Conservation (phyloP, 768 basidiomycete species). For the Sporobolomyces phaffii region DNA sequence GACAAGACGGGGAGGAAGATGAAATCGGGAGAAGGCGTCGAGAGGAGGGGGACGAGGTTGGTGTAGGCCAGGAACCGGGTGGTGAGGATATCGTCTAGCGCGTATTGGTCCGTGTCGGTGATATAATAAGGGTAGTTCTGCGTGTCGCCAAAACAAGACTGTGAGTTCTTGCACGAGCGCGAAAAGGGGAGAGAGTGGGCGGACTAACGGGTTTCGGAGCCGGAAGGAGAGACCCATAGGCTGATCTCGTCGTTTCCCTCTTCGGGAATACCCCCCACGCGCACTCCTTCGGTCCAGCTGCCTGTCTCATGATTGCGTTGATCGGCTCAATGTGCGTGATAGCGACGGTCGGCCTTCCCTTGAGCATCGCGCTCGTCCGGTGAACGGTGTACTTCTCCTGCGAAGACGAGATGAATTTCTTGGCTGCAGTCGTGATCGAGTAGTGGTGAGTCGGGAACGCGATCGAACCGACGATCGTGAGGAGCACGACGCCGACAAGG, state of each 20-base stretch:
- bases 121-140: conserved; percentile 36
- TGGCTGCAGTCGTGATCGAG: conserved; percentile 24
- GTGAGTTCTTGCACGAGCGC: neutral
- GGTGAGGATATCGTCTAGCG: conserved; percentile 38
- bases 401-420: conserved; percentile 18
- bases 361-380: neutral
- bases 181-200: neutral
- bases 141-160: no score
- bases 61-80: conserved; percentile 28
- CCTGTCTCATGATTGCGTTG: conserved; percentile 16
- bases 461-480: conserved; percentile 1
- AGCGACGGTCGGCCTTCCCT: conserved; percentile 24
- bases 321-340: conserved; percentile 24
- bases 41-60: conserved; percentile 22
- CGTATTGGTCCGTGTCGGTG: conserved; percentile 31
- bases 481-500: conserved; percentile 17
- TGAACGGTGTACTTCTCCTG: conserved; percentile 1
- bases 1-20: conserved; percentile 38
- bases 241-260: conserved; percentile 15
- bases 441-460: conserved; percentile 17
- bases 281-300: conserved; percentile 8
- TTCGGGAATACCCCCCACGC: conserved; percentile 11
- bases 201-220: conserved; percentile 8
- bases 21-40: conserved; percentile 32
- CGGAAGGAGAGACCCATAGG: conserved; percentile 9